These are phyloP conservation scores for Acephala macrosclerotiorum DNA, from an alignment of 2,329 filamentous ascomycete genomes.

Conservation along the genomic window DNA sequence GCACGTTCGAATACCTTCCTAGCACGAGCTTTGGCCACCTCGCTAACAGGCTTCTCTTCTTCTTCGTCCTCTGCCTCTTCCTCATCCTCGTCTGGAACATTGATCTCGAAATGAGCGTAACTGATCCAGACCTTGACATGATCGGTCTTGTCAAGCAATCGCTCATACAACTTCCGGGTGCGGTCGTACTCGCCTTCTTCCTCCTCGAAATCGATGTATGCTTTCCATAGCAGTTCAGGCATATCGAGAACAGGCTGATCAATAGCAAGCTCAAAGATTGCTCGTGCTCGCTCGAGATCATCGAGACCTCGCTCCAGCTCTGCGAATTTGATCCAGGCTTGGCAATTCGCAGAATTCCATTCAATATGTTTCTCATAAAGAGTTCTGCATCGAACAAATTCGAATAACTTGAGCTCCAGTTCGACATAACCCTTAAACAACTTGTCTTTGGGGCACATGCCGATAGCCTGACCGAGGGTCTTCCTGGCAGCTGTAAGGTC, in stretches of 20 bases:
- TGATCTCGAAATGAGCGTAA: slow-evolving; percentile 98
- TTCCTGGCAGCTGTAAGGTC: slow-evolving; percentile 84
- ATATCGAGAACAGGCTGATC: slow-evolving; percentile 87
- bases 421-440: slow-evolving; percentile 94
- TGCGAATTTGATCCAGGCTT: slow-evolving; percentile 96
- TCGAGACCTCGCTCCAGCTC: slow-evolving; percentile 92
- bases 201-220: slow-evolving; percentile 98
- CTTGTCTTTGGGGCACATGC: slow-evolving; percentile 95
- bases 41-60: slow-evolving; percentile 72
- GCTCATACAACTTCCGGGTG: slow-evolving; percentile 84
- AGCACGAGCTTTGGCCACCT: slow-evolving; percentile 83
- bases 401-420: slow-evolving; percentile 90
- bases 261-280: slow-evolving; percentile 91
- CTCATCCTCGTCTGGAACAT: slow-evolving; percentile 78
- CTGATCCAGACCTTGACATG: slow-evolving; percentile 99
- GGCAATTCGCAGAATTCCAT: slow-evolving; percentile 88
- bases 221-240: slow-evolving; percentile 97
- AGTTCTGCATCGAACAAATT: slow-evolving; percentile 89
- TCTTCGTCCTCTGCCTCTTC: slow-evolving; percentile 64
- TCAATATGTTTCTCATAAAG: slow-evolving; percentile 94
- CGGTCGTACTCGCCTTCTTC: slow-evolving; percentile 90
- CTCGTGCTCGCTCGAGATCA: slow-evolving; percentile 85
- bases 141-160: slow-evolving; percentile 91
- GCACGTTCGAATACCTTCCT: slow-evolving; percentile 86
- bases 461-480: slow-evolving; percentile 87